phyloP scores from a whole-genome alignment of 2,329 filamentous ascomycete genomes.

The Ceratocystis papillata region DNA sequence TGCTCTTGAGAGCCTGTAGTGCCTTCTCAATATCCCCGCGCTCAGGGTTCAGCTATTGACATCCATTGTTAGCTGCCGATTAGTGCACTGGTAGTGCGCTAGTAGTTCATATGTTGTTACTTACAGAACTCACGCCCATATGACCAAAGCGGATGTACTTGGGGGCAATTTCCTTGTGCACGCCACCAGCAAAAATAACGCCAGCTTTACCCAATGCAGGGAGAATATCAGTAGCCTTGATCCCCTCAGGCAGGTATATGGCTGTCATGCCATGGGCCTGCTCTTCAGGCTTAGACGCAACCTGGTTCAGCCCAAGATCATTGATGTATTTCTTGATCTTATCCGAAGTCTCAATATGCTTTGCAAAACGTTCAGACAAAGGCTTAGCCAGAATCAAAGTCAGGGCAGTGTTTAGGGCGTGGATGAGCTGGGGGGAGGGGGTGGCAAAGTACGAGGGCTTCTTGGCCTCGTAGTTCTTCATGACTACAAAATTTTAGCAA shows the following conservation, averaged over 20 bases:
- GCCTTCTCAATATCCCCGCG: slow-evolving; percentile 77
- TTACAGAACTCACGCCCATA: slow-evolving; percentile 85
- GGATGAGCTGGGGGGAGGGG: slow-evolving; percentile 85
- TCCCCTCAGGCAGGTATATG: slow-evolving; percentile 79
- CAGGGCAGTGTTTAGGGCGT: slow-evolving; percentile 80
- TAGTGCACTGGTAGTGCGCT: no score
- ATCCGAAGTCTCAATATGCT: slow-evolving; percentile 68
- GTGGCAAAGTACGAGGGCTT: slow-evolving; percentile 98
- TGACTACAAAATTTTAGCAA: slow-evolving; percentile 45
- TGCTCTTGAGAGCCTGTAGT: slow-evolving; percentile 62
- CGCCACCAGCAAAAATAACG: slow-evolving; percentile 85
- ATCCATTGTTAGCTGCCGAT: not conserved
- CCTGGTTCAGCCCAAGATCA: slow-evolving; percentile 73
- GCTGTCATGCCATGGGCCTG: slow-evolving; percentile 98
- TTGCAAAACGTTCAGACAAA: slow-evolving; percentile 69
- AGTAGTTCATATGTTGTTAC: slow-evolving; percentile 30
- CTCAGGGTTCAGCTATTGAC: slow-evolving; percentile 55
- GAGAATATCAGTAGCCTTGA: slow-evolving; percentile 71
- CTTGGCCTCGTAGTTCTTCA: slow-evolving; percentile 97
- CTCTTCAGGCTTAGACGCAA: slow-evolving; percentile 74
- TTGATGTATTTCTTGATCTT: slow-evolving; percentile 75
- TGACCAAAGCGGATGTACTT: slow-evolving; percentile 95
- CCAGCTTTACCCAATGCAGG: slow-evolving; percentile 77
- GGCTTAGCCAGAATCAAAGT: slow-evolving; percentile 74
- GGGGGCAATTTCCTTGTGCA: slow-evolving; percentile 89